Base-by-base conservation (phyloP, 164 flowering plant genomes). In the Annona squamosa region DNA sequence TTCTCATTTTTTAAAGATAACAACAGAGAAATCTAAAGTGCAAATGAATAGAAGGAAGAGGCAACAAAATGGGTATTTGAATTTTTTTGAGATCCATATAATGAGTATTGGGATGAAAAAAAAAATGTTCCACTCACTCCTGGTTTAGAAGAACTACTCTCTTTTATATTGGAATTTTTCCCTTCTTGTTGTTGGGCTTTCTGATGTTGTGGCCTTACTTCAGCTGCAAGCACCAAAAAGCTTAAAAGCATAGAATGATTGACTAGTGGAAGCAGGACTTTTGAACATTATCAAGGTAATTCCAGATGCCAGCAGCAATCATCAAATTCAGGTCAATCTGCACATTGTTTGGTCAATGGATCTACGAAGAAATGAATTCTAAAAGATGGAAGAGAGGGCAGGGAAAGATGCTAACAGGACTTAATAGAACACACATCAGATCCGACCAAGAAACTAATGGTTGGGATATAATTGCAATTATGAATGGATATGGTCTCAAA, bases 181-280 rank as follows among this genome's bases (percentile, higher is more conserved):
- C 85, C 85, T 73, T 62, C 84, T 75, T 76, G 80, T 83, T 77
- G 82, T 56, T 61, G 76, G 69, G 87, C 71, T 73, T 84, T 85
- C 71, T 73, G 69, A 42, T 82, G 75, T 43, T 81, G 67, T 3
- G 83, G 62, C 70, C 77, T 74, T 72, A 79, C 87, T 64, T 59
- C 44, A 77, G 81, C 97, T 91, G 90, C 80, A 77, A 73, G 72
- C 37, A 74, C 48, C 48, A 44, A 42, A 70, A 65, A 74, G 12
- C 37, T 69, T 52, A 52, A 52, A 16, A 52, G 13, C 7, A 52
- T 62, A 71, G 69, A 71, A 44, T 46, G 12, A 71, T 43, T 46
- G 12, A 62, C 44, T 3, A 65, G n/a, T 63, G 44, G 68, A 70
- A 17, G 16, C 44, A 63, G 5, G 17, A 12, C 46, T 37, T 65